A percentile compares a stretch with the other conserved stretches of the same genome.
These are phyloP conservation scores for Dissoconium aciculare DNA, from an alignment of 2,329 filamentous ascomycete species.

Conservation along the genomic window DNA sequence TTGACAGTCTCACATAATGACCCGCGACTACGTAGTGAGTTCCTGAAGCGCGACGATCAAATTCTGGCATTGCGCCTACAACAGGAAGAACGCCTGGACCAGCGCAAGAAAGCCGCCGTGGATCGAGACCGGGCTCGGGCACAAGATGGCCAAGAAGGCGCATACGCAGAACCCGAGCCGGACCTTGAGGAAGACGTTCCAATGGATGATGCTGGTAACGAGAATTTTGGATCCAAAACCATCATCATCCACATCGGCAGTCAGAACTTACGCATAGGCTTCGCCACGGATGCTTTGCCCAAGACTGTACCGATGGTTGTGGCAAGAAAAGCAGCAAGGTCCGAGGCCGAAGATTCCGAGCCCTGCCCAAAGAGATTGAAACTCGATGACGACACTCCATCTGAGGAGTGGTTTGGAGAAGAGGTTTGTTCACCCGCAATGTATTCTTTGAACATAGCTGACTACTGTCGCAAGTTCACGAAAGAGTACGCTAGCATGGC, in stretches of 20 bases:
- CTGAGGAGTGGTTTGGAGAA: conserved; percentile 75
- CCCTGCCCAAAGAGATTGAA: conserved; percentile 57
- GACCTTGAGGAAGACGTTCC: conserved; percentile 36
- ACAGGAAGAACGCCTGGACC: conserved; percentile 70
- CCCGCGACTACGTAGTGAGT: conserved; percentile 61
- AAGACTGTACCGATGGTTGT: conserved; percentile 91
- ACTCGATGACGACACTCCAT: conserved; percentile 44
- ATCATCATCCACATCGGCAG: conserved; percentile 93
- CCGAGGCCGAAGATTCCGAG: conserved; percentile 72
- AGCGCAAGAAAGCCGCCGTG: conserved; percentile 70
- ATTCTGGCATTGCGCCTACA: conserved; percentile 77
- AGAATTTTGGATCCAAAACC: conserved; percentile 67
- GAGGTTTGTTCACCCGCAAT: conserved; percentile 39
- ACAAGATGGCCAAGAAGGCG: conserved; percentile 44
- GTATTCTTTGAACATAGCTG: conserved; percentile 1
- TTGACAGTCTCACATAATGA: too few species aligned
- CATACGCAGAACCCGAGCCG: conserved; percentile 25
- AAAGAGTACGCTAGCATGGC: conserved; percentile 64
- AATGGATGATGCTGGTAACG: conserved; percentile 41
- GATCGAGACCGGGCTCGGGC: conserved; percentile 77
- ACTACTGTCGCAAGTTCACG: conserved; percentile 35
- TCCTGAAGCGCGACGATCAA: conserved; percentile 96
- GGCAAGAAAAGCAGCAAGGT: conserved; percentile 60
- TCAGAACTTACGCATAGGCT: conserved; percentile 83
- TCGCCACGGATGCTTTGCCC: conserved; percentile 88